Percentiles rank a stretch among this genome's conserved stretches.
These are phyloP conservation scores for Myochromella boudieri DNA, from an alignment of 768 basidiomycete genomes.

Conservation along the genomic window DNA sequence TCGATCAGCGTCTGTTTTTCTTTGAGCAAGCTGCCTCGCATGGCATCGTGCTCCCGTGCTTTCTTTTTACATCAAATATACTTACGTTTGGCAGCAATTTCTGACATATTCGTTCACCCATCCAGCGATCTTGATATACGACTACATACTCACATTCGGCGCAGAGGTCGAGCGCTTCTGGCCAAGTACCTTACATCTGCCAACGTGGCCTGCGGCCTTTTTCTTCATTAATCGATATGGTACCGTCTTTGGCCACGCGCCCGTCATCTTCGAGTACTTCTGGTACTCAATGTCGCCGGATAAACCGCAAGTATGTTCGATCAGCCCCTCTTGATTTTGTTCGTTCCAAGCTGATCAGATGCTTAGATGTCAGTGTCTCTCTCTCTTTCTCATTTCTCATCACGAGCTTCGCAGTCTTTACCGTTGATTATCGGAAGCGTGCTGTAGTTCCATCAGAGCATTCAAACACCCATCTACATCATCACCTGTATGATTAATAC, in stretches of 20 bases:
- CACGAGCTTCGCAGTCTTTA: too few relatives aligned
- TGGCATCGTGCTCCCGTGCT: too few relatives aligned
- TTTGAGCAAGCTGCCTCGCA: too few relatives aligned
- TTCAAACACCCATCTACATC: too few relatives aligned
- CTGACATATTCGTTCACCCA: too few relatives aligned
- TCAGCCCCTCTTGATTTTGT: neutral
- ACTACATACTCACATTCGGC: constrained; percentile 39
- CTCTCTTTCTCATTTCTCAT: neutral
- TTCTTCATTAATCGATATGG: constrained; percentile 38
- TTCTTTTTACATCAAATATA: too few relatives aligned
- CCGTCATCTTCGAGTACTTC: constrained; percentile 25
- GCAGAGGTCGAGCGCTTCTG: constrained; percentile 38
- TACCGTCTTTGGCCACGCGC: constrained; percentile 28
- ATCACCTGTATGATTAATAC: too few relatives aligned
- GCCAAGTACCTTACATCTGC: constrained; percentile 16
- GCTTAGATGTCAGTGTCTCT: constrained; percentile 13
- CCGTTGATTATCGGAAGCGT: too few relatives aligned
- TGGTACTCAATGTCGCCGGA: constrained; percentile 17
- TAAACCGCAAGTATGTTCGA: constrained; percentile 15
- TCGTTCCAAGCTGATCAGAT: constrained; percentile 2
- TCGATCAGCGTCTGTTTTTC: neutral
- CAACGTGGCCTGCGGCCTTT: constrained; percentile 23
- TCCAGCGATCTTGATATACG: constrained; percentile 31
- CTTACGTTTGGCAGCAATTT: too few relatives aligned
- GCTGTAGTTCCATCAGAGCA: neutral